These are phyloP conservation scores for Oropetium thomaeum DNA, from an alignment of 176 grass and related monocot species.

Conservation along the genomic window DNA sequence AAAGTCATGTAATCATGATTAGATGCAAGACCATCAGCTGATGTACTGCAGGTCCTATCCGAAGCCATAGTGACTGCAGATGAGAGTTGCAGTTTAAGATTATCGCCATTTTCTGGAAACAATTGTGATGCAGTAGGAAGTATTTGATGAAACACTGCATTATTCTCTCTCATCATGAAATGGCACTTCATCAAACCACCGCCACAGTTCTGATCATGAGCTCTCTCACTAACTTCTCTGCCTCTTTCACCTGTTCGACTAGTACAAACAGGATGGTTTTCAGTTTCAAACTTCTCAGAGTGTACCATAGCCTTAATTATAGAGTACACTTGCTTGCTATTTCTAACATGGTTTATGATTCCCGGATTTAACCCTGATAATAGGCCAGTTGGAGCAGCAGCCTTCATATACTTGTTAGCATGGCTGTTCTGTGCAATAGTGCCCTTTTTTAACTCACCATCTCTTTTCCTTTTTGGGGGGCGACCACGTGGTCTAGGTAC, in stretches of 20 bases:
- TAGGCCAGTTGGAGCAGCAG: slow-evolving; percentile 85
- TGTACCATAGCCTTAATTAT: slow-evolving; percentile 94
- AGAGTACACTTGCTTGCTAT: slow-evolving; percentile 95
- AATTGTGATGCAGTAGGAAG: slow-evolving; percentile 31
- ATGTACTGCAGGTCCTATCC: slow-evolving; percentile 54
- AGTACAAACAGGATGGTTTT: slow-evolving; percentile 23
- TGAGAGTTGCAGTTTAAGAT: slow-evolving; percentile 63
- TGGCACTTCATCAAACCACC: slow-evolving; percentile 34
- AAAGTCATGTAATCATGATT: slow-evolving; percentile 62
- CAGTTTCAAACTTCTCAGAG: slow-evolving; percentile 62
- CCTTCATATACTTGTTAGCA: slow-evolving; percentile 59
- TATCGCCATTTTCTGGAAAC: slow-evolving; percentile 25
- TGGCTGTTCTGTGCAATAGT: slow-evolving; percentile 55
- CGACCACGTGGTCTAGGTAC: slow-evolving; percentile 52
- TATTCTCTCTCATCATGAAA: slow-evolving; percentile 33
- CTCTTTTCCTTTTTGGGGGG: slow-evolving; percentile 58
- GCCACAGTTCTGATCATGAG: slow-evolving; percentile 32
- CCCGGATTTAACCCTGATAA: slow-evolving; percentile 93
- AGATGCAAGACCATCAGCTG: slow-evolving; percentile 47
- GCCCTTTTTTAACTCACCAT: slow-evolving; percentile 45
- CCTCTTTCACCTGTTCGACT: slow-evolving; percentile 37
- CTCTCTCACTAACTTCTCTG: slow-evolving; percentile 33
- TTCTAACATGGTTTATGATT: slow-evolving; percentile 98
- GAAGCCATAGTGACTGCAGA: slow-evolving; percentile 47
- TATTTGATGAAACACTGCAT: slow-evolving; percentile 27